phyloP scores from a whole-genome alignment of 78 protist genomes.

The Creolimax fragrantissima region DNA sequence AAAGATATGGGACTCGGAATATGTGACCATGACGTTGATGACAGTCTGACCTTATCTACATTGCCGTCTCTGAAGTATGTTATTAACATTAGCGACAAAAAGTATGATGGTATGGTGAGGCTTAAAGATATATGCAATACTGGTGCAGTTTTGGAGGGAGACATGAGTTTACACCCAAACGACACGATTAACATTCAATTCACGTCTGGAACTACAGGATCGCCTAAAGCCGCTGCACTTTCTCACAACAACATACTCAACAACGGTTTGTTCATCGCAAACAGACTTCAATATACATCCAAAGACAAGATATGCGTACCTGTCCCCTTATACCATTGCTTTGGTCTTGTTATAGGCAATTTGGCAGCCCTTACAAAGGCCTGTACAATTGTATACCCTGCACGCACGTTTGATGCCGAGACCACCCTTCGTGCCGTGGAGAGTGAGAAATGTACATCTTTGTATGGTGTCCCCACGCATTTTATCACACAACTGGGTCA shows the following conservation, averaged over 20 bases:
- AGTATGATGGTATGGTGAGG: background rate
- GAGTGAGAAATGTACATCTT: conserved; percentile 43
- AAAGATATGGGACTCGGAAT: conserved; percentile 14
- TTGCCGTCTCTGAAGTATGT: background rate
- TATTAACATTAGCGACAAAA: background rate
- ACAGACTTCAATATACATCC: background rate
- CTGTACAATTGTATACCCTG: conserved; percentile 38
- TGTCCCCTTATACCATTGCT: conserved; percentile 73
- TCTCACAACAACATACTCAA: conserved; percentile 59
- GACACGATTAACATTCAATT: conserved; percentile 59
- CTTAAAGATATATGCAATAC: background rate
- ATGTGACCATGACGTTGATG: background rate
- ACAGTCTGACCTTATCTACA: background rate
- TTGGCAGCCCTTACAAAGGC: conserved; percentile 4
- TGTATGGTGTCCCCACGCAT: conserved; percentile 73
- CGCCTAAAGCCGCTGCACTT: conserved; percentile 60
- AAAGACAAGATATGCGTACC: conserved; percentile 51
- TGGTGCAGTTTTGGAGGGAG: background rate
- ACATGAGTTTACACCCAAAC: background rate
- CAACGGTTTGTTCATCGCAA: conserved; percentile 44
- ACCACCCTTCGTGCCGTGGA: conserved; percentile 26
- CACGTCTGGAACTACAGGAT: conserved; percentile 48
- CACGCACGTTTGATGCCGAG: conserved; percentile 33
- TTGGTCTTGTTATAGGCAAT: conserved; percentile 56
- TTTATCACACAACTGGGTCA: conserved; percentile 42